Percentiles rank a stretch among this genome's conserved stretches.
These are phyloP conservation scores for Cordyceps javanica DNA, from an alignment of 2,329 filamentous ascomycete species.

Conservation along the genomic window DNA sequence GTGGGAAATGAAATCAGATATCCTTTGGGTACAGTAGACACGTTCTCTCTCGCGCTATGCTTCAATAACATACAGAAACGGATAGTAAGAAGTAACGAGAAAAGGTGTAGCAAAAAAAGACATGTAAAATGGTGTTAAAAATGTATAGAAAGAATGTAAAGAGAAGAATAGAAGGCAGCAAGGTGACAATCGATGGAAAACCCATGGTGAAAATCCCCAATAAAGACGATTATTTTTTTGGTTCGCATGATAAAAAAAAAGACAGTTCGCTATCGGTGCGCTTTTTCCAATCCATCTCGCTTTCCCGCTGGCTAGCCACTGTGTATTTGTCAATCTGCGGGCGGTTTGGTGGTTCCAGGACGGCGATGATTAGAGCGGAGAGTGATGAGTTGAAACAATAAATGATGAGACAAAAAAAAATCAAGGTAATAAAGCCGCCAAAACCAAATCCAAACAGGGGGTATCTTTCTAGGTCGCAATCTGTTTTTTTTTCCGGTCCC, in stretches of 20 bases:
- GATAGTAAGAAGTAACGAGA: constrained; percentile 14
- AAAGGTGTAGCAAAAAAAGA: constrained; percentile 13
- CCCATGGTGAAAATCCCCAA: constrained; percentile 12
- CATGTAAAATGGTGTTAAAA: constrained; percentile 2
- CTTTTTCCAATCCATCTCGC: background rate
- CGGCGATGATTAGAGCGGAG: background rate
- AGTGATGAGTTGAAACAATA: background rate
- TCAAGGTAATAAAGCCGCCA: constrained; percentile 1
- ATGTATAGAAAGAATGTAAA: constrained; percentile 8
- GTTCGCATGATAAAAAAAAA: constrained; percentile 7
- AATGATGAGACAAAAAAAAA: background rate
- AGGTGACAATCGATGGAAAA: background rate
- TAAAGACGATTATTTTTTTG: background rate
- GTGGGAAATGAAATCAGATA: background rate
- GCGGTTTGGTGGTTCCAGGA: background rate
- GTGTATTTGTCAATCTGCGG: background rate
- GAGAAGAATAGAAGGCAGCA: constrained; percentile 6
- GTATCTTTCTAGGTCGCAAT: constrained; percentile 22
- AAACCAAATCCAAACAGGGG: constrained; percentile 16
- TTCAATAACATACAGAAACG: constrained; percentile 6
- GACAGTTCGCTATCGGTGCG: constrained; percentile 1
- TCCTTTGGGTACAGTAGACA: background rate
- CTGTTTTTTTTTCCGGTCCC: background rate
- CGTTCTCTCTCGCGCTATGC: constrained; percentile 18
- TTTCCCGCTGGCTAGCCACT: background rate